Conservation (phyloP, 2,329 filamentous ascomycete genomes). For the Penicillium italicum region DNA sequence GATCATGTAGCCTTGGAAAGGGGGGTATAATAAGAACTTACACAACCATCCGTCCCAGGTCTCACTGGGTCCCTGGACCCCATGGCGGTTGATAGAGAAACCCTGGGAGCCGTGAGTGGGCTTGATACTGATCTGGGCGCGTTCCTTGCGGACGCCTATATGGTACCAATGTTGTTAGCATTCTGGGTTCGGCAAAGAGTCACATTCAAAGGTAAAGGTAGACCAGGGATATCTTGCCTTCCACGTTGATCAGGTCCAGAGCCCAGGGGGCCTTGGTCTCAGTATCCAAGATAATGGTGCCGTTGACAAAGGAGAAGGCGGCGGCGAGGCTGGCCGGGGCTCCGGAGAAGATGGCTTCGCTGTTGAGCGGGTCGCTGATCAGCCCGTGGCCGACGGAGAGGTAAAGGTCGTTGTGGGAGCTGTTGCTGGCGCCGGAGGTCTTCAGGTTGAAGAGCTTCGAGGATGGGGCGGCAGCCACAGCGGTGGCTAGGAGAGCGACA, state of each 20-base stretch:
- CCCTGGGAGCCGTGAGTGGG: slow-evolving; percentile 13
- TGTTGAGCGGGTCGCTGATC: slow-evolving; percentile 16
- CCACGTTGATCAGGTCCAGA: slow-evolving; percentile 13
- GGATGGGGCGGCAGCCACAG: slow-evolving; percentile 26
- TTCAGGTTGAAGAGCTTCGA: slow-evolving; percentile 14
- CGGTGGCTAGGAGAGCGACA: slow-evolving; percentile 28
- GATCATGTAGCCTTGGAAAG: neutral
- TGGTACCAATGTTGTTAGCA: neutral
- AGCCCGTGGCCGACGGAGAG: slow-evolving; percentile 7
- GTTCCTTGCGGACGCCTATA: slow-evolving; percentile 7
- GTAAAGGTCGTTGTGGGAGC: slow-evolving; percentile 16
- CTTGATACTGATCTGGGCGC: slow-evolving; percentile 17
- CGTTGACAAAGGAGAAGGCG: slow-evolving; percentile 13
- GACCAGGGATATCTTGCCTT: neutral
- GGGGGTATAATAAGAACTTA: slow-evolving; percentile 32
- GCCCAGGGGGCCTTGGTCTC: slow-evolving; percentile 9
- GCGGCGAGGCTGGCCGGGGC: slow-evolving; percentile 4
- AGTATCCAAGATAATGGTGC: slow-evolving; percentile 12
- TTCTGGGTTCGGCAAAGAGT: neutral
- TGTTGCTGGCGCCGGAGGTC: slow-evolving; percentile 18
- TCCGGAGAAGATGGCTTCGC: slow-evolving; percentile 14
- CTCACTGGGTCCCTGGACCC: slow-evolving; percentile 1
- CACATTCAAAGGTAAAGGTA: neutral
- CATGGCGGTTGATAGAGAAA: slow-evolving; percentile 4
- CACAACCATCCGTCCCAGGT: slow-evolving; percentile 18